A percentile compares a stretch with the other conserved stretches of the same genome.
These are phyloP conservation scores for Fraxinus platypoda DNA, from an alignment of 305 asterid species.

Conservation along the genomic window DNA sequence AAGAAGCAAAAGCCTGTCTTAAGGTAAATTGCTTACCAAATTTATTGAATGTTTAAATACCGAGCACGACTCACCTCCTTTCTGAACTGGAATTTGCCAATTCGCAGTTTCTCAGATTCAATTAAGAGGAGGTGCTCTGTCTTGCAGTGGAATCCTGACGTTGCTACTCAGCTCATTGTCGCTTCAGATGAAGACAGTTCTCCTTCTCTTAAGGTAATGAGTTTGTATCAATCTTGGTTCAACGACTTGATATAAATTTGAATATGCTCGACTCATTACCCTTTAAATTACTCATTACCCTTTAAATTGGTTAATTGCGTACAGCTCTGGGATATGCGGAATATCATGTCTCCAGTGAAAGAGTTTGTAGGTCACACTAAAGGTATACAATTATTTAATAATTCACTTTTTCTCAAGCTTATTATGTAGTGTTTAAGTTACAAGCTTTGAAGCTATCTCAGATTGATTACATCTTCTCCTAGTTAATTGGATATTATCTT, in stretches of 20 bases:
- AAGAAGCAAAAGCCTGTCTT: slow-evolving; percentile 90
- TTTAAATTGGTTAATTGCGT: slow-evolving; percentile 32
- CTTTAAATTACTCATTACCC: slow-evolving; percentile 24
- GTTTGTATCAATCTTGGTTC: slow-evolving; percentile 16
- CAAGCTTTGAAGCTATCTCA: neutral
- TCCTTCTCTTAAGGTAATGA: slow-evolving; percentile 75
- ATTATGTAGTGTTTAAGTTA: neutral
- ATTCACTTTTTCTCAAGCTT: neutral
- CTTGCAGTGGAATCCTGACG: slow-evolving; percentile 96
- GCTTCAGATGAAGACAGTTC: slow-evolving; percentile 98
- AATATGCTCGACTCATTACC: slow-evolving; percentile 13
- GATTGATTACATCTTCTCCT: slow-evolving; percentile 12
- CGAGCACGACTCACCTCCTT: neutral
- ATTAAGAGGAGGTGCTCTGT: slow-evolving; percentile 89
- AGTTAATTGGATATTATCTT: slow-evolving; percentile 8
- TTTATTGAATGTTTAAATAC: neutral
- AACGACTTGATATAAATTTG: slow-evolving; percentile 4
- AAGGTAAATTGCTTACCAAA: slow-evolving; percentile 43
- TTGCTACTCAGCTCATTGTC: slow-evolving; percentile 91
- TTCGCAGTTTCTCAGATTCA: slow-evolving; percentile 81
- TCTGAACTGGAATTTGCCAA: slow-evolving; percentile 30
- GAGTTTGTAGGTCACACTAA: slow-evolving; percentile 96
- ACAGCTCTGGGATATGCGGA: slow-evolving; percentile 99
- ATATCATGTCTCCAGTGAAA: slow-evolving; percentile 80
- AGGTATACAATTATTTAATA: slow-evolving; percentile 42